These are phyloP conservation scores for Blepharisma undulans DNA, from an alignment of 169 alveolate genomes.

Conservation along the genomic window DNA sequence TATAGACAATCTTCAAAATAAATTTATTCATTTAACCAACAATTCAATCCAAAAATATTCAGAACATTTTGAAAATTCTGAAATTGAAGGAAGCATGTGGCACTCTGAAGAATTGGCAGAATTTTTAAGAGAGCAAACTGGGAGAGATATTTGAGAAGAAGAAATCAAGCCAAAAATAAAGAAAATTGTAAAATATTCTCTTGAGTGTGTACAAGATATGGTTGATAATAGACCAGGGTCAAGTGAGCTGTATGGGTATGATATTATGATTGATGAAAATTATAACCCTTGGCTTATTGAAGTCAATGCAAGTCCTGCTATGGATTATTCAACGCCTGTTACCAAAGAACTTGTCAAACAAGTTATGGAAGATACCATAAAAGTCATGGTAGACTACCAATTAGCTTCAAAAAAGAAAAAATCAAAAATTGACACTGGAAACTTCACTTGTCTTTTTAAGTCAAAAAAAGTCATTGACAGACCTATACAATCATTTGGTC, in stretches of 20 bases:
- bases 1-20: conserved; percentile 76
- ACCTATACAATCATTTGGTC: conserved; percentile 52
- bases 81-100: conserved; percentile 85
- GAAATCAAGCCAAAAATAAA: conserved; percentile 68
- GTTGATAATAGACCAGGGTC: conserved; percentile 65
- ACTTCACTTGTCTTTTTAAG: conserved; percentile 28
- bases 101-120: conserved; percentile 59
- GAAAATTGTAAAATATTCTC: conserved; percentile 66
- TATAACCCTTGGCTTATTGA: conserved; percentile 78
- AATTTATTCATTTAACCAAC: conserved; percentile 80
- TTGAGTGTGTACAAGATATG: conserved; percentile 73
- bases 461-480: conserved; percentile 39
- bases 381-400: conserved; percentile 79
- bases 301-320: conserved; percentile 79
- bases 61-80: conserved; percentile 45
- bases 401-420: conserved; percentile 55
- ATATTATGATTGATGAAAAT: conserved; percentile 80
- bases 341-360: conserved; percentile 85
- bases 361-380: conserved; percentile 76
- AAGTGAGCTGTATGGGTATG: conserved; percentile 83
- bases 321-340: conserved; percentile 76
- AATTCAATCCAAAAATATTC: conserved; percentile 70
- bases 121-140: conserved; percentile 47
- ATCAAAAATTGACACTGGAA: conserved; percentile 75
- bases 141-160: conserved; percentile 54